These are phyloP conservation scores for Physocladia obscura DNA, from an alignment of 192 early-diverging fungal species.

Conservation along the genomic window DNA sequence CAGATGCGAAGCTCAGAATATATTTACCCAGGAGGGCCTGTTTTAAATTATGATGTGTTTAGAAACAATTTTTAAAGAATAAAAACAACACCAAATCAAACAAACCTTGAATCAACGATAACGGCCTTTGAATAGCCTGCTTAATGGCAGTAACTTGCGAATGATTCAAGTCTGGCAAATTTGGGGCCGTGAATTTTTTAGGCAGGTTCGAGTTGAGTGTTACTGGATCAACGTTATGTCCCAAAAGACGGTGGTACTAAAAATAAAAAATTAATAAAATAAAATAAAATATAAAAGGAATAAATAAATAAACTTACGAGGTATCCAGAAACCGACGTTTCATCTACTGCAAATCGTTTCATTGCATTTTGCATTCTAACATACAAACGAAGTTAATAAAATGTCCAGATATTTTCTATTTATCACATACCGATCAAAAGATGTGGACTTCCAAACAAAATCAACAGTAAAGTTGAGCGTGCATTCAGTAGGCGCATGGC, in stretches of 20 bases:
- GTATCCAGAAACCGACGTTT: slow-evolving; percentile 89
- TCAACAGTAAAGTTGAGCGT: slow-evolving; percentile 92
- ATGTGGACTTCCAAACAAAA: slow-evolving; percentile 98
- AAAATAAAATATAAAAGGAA: too few relatives aligned
- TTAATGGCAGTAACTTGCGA: slow-evolving; percentile 96
- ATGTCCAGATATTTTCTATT: not conserved
- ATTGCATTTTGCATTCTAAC: slow-evolving; percentile 88
- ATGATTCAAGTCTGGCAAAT: slow-evolving; percentile 93
- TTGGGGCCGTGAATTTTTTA: slow-evolving; percentile 87
- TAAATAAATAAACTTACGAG: too few relatives aligned
- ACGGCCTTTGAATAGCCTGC: slow-evolving; percentile 84
- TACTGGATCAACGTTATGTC: slow-evolving; percentile 91
- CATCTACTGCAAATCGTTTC: slow-evolving; percentile 95
- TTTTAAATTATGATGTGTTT: not conserved
- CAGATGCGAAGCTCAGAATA: too few relatives aligned
- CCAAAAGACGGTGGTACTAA: slow-evolving; percentile 91
- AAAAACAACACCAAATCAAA: too few relatives aligned
- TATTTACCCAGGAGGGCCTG: too few relatives aligned
- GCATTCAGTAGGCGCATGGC: slow-evolving; percentile 73
- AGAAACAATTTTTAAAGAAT: too few relatives aligned
- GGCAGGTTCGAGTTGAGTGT: slow-evolving; percentile 77
- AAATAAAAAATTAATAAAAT: too few relatives aligned
- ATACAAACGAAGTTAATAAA: not conserved
- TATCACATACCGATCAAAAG: slow-evolving; percentile 79
- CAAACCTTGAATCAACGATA: slow-evolving; percentile 92